Base-by-base conservation (phyloP, 1,284 basidiomycete species). In the Leccinum pallidistipes region DNA sequence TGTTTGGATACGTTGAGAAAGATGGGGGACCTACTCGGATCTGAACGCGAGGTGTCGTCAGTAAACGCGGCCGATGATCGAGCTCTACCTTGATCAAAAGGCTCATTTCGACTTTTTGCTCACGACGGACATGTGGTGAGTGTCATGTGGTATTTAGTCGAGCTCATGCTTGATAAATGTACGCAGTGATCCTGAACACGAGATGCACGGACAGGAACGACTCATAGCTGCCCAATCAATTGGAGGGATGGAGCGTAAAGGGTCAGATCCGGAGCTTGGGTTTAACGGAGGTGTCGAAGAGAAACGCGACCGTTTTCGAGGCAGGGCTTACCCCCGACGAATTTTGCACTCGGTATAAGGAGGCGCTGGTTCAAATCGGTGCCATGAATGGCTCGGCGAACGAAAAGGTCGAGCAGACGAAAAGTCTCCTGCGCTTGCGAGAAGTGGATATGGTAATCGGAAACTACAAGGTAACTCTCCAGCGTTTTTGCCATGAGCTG, bases 251-350 rank as follows among this genome's bases (percentile, higher is more conserved):
- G 21, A 21, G 21, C 21, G 21, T 21, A 21, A 21, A 21, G 21
- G 21, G 21, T 21, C 21, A 21, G 21, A 21, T 21, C 21, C 21
- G 21, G 21, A 21, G 21, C 21, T 21, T 21, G 21, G 21, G 94
- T 0, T 69, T 98, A 63, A 80, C 89, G 2, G 92, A 95, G 76
- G 85, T 98, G 68, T 85, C 91, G 5, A 86, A 84, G 69, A 79
- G 90, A 52, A 83, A 83, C 54, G 57, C 18, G 18, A 21, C 12
- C 14, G 24, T 50, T 9, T 29, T 50, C 9, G 24, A 14, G 12
- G 49, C 49, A 24, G 49, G 49, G 24, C 49, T 50, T 14, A 50
- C 49, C 14, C 49, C 49, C 14, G 49, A 50, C 14, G 24, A 50
- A 8, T 29, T 50, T 50, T 50, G 21, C 47, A 49, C 24, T 21